Base-by-base conservation (phyloP, 225 moss, liverwort and hornwort species). In the Rhytidiadelphus loreus region DNA sequence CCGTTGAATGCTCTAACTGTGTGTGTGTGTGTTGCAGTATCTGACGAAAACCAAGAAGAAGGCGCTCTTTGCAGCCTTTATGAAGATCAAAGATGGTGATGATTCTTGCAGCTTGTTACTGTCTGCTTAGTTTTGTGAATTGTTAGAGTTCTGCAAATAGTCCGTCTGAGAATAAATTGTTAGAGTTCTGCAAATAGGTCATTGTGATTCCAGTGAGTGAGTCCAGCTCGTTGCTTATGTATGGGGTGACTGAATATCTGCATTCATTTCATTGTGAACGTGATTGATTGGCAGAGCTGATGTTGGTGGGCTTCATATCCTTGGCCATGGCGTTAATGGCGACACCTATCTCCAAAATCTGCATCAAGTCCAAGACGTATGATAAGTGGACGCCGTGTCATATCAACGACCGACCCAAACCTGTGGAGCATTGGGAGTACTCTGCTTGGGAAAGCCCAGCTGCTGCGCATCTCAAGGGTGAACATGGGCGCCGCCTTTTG, bases 271-370 rank as follows among this genome's bases (percentile, higher is more conserved):
- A 37, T 59, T 85, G 30, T 37, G 86, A 53, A 58, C 37, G 58
- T 13, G 29, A 69, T 26, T 52, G 72, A 63, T 14, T 89, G 35
- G 59, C 87, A 91, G 91, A 91, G 91, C 58, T 89, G 84, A 87
- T 91, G 89, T 66, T 91, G 84, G 87, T 91, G 84, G 91, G 91
- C 23, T 91, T 87, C 48, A 87, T 91, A 33, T 87, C 89, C 43
- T 81, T 87, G 61, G 82, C 89, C 65, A 89, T 87, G 82, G 89
- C 87, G 21, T 77, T 87, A 56, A 13, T 89, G 77, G 21, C 53
- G 48, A 77, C 53, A 9, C 91, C 87, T n/a, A 18, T 91, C 32
- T 87, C 91, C 77, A 87, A 57, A 48, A 77, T 91, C 82, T 91
- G 89, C 71, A 58, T 91, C 82, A 85, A 56, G 26, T 82, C 91